phyloP scores from a whole-genome alignment of 2,329 filamentous ascomycete genomes.

The Raffaelea deltoideospora region DNA sequence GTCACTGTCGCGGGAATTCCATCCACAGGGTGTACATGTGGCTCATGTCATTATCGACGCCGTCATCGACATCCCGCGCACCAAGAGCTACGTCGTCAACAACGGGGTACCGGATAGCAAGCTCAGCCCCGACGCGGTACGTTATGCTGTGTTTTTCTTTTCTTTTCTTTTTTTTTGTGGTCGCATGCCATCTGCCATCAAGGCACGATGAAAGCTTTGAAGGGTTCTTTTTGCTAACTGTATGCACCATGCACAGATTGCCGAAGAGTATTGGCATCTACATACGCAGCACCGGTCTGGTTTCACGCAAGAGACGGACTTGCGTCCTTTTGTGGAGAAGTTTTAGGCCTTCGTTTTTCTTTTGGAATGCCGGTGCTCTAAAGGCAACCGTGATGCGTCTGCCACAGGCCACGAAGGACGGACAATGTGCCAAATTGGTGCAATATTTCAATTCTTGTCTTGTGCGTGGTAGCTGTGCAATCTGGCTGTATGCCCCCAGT shows the following conservation, averaged over 20 bases:
- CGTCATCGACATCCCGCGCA: slow-evolving; percentile 65
- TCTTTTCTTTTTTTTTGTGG: too few species aligned
- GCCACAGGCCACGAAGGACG: too few species aligned
- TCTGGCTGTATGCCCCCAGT: too few species aligned
- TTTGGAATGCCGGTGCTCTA: too few species aligned
- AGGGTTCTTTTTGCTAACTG: background rate
- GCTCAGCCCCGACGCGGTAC: slow-evolving; percentile 58
- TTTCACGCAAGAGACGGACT: slow-evolving; percentile 71
- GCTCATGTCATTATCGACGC: slow-evolving; percentile 74
- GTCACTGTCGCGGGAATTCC: slow-evolving; percentile 69
- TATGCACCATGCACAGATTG: slow-evolving; percentile 41
- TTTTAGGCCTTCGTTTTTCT: too few species aligned
- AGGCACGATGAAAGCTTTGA: too few species aligned
- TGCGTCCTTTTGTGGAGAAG: slow-evolving; percentile 71
- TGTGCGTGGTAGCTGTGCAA: too few species aligned
- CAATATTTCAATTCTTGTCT: too few species aligned
- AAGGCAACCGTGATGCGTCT: too few species aligned
- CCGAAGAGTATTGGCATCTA: slow-evolving; percentile 71
- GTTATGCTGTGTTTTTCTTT: slow-evolving; percentile 16
- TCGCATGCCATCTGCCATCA: too few species aligned
- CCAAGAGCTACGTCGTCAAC: slow-evolving; percentile 35
- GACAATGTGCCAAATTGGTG: too few species aligned
- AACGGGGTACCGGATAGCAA: slow-evolving; percentile 40
- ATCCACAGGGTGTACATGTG: slow-evolving; percentile 70
- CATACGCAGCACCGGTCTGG: slow-evolving; percentile 66